Evolutionary conservation across 2,329 filamentous ascomycete species (phyloP).

Genomic region (Plectosphaerella plurivora): DNA sequence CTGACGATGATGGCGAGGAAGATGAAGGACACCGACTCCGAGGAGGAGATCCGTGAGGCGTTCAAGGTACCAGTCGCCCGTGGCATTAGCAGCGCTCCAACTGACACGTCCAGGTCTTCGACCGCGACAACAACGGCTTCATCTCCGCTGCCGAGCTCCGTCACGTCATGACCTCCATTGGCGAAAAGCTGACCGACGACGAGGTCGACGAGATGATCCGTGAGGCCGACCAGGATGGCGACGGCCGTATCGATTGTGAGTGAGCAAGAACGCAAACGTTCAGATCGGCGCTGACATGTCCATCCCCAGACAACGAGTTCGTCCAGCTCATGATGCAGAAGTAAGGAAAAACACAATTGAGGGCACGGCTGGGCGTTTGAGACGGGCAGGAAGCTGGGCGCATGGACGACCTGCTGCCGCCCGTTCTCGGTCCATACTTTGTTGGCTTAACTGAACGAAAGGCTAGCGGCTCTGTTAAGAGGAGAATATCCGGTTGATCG

Average conservation of each 20-base stretch:
- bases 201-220: slow-evolving; percentile 93
- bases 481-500: background rate
- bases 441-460: background rate
- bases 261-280: background rate
- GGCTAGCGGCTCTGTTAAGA: background rate
- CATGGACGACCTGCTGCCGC: background rate
- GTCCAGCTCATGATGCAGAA: slow-evolving; percentile 97
- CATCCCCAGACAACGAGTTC: slow-evolving; percentile 73
- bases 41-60: slow-evolving; percentile 85
- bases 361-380: background rate
- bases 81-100: background rate
- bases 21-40: slow-evolving; percentile 91
- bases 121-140: slow-evolving; percentile 88
- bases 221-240: slow-evolving; percentile 84
- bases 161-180: slow-evolving; percentile 89
- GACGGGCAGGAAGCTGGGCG: background rate
- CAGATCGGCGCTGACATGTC: background rate
- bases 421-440: background rate
- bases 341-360: slow-evolving; percentile 39
- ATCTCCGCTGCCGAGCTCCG: slow-evolving; percentile 85
- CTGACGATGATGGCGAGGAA: slow-evolving; percentile 92
- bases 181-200: slow-evolving; percentile 85
- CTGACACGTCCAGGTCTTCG: slow-evolving; percentile 55
- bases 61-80: slow-evolving; percentile 62
- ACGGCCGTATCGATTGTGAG: slow-evolving; percentile 84